These are phyloP conservation scores for Parastagonospora avenae DNA, from an alignment of 2,329 filamentous ascomycete species.

Conservation along the genomic window DNA sequence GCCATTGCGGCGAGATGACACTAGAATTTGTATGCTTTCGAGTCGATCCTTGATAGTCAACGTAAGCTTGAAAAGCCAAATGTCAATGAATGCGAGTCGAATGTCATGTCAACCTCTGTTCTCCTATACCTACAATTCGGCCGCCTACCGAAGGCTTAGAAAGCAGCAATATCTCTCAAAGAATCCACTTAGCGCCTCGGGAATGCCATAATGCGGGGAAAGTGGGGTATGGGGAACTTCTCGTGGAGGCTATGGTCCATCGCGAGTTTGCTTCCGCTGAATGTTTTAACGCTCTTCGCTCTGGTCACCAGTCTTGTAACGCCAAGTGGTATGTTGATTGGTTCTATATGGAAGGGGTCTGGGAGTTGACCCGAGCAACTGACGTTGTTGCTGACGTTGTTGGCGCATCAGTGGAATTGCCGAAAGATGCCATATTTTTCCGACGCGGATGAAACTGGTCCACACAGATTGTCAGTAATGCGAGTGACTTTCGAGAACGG, in stretches of 20 bases:
- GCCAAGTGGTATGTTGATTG: conserved; percentile 1
- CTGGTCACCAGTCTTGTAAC: conserved; percentile 1
- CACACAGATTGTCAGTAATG: neutral
- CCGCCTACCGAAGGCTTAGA: conserved; percentile 13
- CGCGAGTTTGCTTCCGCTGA: conserved; percentile 3
- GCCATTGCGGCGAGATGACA: conserved; percentile 26
- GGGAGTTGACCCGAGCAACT: neutral
- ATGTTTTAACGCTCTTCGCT: conserved; percentile 9
- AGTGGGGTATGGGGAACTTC: conserved; percentile 20
- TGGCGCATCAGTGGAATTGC: conserved; percentile 5
- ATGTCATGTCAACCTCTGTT: neutral
- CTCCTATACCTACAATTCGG: conserved; percentile 10
- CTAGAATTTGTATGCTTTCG: conserved; percentile 8
- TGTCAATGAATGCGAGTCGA: conserved; percentile 20
- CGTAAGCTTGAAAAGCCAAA: neutral
- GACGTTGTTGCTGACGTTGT: neutral
- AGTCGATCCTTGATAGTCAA: conserved; percentile 18
- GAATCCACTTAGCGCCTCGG: conserved; percentile 5
- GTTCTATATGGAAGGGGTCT: neutral
- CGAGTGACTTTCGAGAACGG: neutral
- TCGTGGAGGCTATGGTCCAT: neutral
- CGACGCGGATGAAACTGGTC: conserved; percentile 1
- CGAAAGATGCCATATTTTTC: conserved; percentile 15
- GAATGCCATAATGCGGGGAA: conserved; percentile 31
- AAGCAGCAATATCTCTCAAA: neutral